These are phyloP conservation scores for Plasmodium blacklocki DNA, from an alignment of 169 alveolate genomes.

Conservation along the genomic window DNA sequence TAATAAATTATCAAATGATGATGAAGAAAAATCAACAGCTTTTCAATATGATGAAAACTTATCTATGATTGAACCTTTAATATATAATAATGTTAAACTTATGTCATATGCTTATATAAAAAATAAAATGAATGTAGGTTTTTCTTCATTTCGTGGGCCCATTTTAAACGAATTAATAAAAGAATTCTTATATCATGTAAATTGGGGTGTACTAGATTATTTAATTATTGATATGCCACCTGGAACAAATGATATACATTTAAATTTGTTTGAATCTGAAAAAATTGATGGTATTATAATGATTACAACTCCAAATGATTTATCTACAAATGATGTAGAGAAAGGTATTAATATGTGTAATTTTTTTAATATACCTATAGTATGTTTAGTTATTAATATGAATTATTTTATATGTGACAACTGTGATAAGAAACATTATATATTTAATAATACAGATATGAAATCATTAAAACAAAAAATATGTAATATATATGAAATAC, in stretches of 20 bases:
- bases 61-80: constrained; percentile 79
- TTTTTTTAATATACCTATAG: constrained; percentile 92
- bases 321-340: constrained; percentile 94
- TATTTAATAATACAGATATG: constrained; percentile 90
- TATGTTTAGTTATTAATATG: constrained; percentile 97
- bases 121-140: constrained; percentile 77
- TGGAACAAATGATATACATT: constrained; percentile 99
- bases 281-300: constrained; percentile 88
- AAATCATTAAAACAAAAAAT: constrained; percentile 84
- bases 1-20: no score
- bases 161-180: constrained; percentile 93
- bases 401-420: constrained; percentile 92
- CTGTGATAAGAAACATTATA: constrained; percentile 89
- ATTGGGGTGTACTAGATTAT: constrained; percentile 99
- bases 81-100: constrained; percentile 78
- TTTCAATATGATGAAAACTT: constrained; percentile 4
- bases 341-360: constrained; percentile 96
- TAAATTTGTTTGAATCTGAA: constrained; percentile 95
- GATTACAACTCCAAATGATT: constrained; percentile 93
- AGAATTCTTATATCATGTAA: constrained; percentile 91
- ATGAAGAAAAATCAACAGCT: no score
- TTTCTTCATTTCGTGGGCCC: constrained; percentile 95
- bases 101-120: constrained; percentile 79
- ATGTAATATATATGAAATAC: constrained; percentile 89
- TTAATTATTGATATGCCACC: constrained; percentile 99